Conservation (phyloP, 345 rosid species). For the Balakata baccata region DNA sequence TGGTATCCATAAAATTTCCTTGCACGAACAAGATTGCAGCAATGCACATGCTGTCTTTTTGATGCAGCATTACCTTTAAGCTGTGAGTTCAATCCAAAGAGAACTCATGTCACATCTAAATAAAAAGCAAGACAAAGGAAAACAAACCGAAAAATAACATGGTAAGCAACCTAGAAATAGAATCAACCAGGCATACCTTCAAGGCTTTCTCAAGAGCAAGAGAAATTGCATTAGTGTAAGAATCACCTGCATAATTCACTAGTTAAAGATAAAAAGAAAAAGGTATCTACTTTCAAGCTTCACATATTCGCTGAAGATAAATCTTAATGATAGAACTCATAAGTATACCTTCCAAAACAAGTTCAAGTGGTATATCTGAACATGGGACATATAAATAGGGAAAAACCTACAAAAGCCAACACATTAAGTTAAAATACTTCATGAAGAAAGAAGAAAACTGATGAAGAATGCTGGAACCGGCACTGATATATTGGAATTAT, state of each 20-base stretch:
- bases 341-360: conserved; percentile 46
- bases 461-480: not conserved
- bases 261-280: conserved; percentile 6
- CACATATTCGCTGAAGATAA: not conserved
- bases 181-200: conserved; percentile 49
- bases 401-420: conserved; percentile 57
- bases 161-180: conserved; percentile 2
- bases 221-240: conserved; percentile 40
- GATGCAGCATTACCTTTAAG: conserved; percentile 62
- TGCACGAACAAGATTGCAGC: conserved; percentile 73
- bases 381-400: conserved; percentile 83
- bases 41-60: conserved; percentile 82
- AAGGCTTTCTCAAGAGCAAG: conserved; percentile 76
- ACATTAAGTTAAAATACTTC: not conserved
- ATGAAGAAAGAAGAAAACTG: not conserved
- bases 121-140: not conserved
- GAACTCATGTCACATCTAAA: conserved; percentile 1
- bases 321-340: not conserved
- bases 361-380: conserved; percentile 49
- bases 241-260: conserved; percentile 49
- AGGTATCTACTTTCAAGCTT: not conserved
- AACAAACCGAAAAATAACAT: not conserved
- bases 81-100: conserved; percentile 40
- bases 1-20: conserved; percentile 87
- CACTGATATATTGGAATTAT: not conserved